Evolutionary conservation across 176 grass and related monocot species (phyloP).

Genomic region (Musa beccarii): DNA sequence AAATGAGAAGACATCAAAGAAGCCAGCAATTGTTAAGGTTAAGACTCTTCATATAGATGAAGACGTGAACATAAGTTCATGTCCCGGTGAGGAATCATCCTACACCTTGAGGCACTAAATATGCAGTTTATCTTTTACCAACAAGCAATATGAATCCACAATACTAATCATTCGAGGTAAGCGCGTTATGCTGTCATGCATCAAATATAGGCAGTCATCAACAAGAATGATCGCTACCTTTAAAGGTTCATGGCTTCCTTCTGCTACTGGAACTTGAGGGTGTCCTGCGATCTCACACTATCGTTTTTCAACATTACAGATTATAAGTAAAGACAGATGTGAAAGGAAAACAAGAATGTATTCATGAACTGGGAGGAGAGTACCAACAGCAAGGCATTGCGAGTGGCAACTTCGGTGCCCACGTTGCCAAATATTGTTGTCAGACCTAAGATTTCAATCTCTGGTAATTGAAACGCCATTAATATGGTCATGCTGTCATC

Average conservation of each 20-base stretch:
- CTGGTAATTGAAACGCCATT: conserved; percentile 63
- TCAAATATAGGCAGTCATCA: neutral
- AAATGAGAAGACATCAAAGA: too few species aligned
- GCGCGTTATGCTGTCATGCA: neutral
- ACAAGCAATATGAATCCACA: neutral
- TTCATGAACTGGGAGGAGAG: neutral
- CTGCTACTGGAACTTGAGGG: conserved; percentile 54
- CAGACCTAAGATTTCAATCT: conserved; percentile 56
- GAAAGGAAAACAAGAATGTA: neutral
- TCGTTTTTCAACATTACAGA: conserved; percentile 28
- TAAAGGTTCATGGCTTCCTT: conserved; percentile 65
- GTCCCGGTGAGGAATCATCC: too few species aligned
- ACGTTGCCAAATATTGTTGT: conserved; percentile 96
- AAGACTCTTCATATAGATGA: too few species aligned
- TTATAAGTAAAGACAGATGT: neutral
- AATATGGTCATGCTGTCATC: conserved; percentile 81
- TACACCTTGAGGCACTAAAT: too few species aligned
- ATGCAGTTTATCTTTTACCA: too few species aligned
- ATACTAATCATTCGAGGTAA: neutral
- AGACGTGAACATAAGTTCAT: too few species aligned
- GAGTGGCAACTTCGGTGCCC: conserved; percentile 45
- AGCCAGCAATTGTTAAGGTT: too few species aligned
- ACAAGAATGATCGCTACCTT: conserved; percentile 29
- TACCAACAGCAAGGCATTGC: conserved; percentile 78
- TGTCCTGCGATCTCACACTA: conserved; percentile 82